Evolutionary conservation across 1,284 basidiomycete species (phyloP).

Genomic region (Sparassis latifolia): DNA sequence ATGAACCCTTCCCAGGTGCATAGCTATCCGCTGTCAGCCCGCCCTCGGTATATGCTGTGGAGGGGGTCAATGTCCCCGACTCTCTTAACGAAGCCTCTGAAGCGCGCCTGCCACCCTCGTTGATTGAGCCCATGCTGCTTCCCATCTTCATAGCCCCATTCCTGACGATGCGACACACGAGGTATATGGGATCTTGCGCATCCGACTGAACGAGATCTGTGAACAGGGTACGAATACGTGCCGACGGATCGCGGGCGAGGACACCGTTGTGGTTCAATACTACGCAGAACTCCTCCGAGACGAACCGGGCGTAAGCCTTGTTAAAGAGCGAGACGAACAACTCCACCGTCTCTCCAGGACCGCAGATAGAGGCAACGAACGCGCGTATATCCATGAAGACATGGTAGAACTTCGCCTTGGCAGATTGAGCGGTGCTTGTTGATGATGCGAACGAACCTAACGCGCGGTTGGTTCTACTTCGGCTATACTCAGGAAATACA

Average conservation of each 20-base stretch:
- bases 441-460: slow-evolving; percentile 39
- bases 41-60: neutral
- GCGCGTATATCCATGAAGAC: slow-evolving; percentile 86
- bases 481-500: slow-evolving; percentile 54
- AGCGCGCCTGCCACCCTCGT: slow-evolving; percentile 39
- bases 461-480: slow-evolving; percentile 40
- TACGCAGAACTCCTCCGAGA: slow-evolving; percentile 92
- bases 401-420: slow-evolving; percentile 77
- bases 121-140: slow-evolving; percentile 40
- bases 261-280: slow-evolving; percentile 90
- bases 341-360: slow-evolving; percentile 87
- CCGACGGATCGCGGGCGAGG: slow-evolving; percentile 65
- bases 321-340: slow-evolving; percentile 93
- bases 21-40: slow-evolving; percentile 2
- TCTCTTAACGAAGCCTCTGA: slow-evolving; percentile 35
- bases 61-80: neutral
- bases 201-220: slow-evolving; percentile 84
- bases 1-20: slow-evolving; percentile 10
- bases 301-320: slow-evolving; percentile 76
- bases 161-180: slow-evolving; percentile 88
- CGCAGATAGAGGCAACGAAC: slow-evolving; percentile 86
- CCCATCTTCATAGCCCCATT: slow-evolving; percentile 84
- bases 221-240: slow-evolving; percentile 80
- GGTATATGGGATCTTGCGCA: slow-evolving; percentile 75
- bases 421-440: slow-evolving; percentile 24